Conservation (phyloP, 768 basidiomycete genomes). For the Suillus americanus region DNA sequence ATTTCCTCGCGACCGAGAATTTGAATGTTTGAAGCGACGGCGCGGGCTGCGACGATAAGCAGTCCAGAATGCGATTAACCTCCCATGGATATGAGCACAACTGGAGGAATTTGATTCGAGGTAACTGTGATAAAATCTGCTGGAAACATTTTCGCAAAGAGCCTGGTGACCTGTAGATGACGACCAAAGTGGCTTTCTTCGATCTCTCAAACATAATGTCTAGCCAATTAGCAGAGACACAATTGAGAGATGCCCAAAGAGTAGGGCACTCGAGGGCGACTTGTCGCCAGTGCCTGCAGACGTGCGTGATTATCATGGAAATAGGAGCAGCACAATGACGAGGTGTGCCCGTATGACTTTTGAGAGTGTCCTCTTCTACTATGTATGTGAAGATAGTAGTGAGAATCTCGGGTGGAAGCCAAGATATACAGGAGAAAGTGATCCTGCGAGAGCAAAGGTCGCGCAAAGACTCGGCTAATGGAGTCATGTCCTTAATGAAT, state of each 20-base stretch:
- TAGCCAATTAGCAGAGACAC: constrained; percentile 37
- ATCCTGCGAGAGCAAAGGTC: constrained; percentile 19
- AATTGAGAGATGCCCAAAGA: constrained; percentile 52
- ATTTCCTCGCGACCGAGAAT: constrained; percentile 19
- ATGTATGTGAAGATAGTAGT: constrained; percentile 17
- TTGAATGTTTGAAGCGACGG: constrained; percentile 36
- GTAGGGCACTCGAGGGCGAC: constrained; percentile 49
- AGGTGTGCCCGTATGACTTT: not conserved
- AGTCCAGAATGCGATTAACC: constrained; percentile 23
- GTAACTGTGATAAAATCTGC: constrained; percentile 30
- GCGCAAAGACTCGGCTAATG: constrained; percentile 12
- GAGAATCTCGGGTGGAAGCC: constrained; percentile 24
- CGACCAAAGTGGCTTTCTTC: constrained; percentile 34
- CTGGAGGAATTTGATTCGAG: constrained; percentile 35
- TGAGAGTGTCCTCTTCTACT: not conserved
- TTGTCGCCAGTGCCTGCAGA: constrained; percentile 60
- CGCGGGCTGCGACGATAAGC: constrained; percentile 22
- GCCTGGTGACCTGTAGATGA: constrained; percentile 29
- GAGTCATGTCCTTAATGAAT: constrained; percentile 13
- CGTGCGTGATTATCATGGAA: constrained; percentile 53
- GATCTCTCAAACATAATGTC: constrained; percentile 46
- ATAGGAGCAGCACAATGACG: constrained; percentile 8
- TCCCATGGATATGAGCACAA: constrained; percentile 20
- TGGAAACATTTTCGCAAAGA: not conserved
- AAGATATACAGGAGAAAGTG: constrained; percentile 14